phyloP scores from a whole-genome alignment of 2,329 filamentous ascomycete genomes.

The Alternaria novae-zelandiae region DNA sequence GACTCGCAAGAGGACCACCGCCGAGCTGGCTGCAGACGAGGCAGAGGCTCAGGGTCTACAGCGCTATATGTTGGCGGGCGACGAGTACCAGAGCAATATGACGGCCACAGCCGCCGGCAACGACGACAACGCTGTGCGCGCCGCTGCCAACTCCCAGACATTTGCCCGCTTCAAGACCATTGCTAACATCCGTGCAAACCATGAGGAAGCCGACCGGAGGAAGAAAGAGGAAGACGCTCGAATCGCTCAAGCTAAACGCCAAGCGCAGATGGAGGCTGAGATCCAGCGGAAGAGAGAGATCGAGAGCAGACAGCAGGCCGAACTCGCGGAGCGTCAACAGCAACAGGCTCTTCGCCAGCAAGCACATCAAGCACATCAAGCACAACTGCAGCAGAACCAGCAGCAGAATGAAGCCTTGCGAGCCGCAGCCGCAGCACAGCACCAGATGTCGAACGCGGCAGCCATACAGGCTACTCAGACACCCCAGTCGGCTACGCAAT shows the following conservation, averaged over 20 bases:
- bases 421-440: constrained; percentile 48
- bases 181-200: constrained; percentile 79
- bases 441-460: constrained; percentile 32
- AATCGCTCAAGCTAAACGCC: constrained; percentile 47
- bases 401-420: constrained; percentile 41
- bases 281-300: constrained; percentile 43
- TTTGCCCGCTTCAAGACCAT: constrained; percentile 94
- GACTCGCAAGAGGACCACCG: constrained; percentile 88
- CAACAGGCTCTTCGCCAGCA: constrained; percentile 56
- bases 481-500: constrained; percentile 64
- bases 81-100: constrained; percentile 75
- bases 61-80: constrained; percentile 89
- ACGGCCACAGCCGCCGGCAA: constrained; percentile 64
- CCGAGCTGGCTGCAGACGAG: constrained; percentile 94
- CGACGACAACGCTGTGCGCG: constrained; percentile 70
- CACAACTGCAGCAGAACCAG: constrained; percentile 24
- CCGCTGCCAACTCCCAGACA: constrained; percentile 77
- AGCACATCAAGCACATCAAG: constrained; percentile 40
- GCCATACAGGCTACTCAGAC: constrained; percentile 38
- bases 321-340: constrained; percentile 55
- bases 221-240: constrained; percentile 59
- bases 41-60: constrained; percentile 88
- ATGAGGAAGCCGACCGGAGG: constrained; percentile 70
- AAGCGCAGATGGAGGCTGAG: constrained; percentile 46
- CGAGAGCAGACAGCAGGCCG: constrained; percentile 41